Evolutionary conservation across 1,139 yeast genomes (phyloP).

Genomic region (Hanseniaspora gamundiae): DNA sequence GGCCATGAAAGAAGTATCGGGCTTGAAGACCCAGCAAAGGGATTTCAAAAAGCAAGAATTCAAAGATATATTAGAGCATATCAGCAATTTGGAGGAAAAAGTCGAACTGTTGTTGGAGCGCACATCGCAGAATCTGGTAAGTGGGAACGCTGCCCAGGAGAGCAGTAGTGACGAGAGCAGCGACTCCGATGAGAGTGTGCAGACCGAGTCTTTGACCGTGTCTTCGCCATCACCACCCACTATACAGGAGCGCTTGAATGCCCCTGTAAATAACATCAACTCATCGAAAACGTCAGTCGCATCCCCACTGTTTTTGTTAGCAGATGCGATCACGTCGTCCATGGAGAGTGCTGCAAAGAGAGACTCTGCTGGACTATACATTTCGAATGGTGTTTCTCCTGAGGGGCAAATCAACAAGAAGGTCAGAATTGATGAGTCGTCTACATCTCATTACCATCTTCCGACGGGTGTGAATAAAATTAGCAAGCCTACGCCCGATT

Average conservation of each 20-base stretch:
- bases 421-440: too few species aligned
- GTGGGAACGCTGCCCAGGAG: background rate
- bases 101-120: slow-evolving; percentile 3
- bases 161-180: background rate
- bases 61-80: slow-evolving; percentile 3
- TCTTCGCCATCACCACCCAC: background rate
- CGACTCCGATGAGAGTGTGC: background rate
- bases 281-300: background rate
- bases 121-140: background rate
- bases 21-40: background rate
- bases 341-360: background rate
- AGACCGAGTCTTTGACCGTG: background rate
- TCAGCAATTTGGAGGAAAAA: slow-evolving; percentile 3
- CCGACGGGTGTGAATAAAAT: too few species aligned
- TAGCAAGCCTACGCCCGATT: too few species aligned
- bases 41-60: slow-evolving; percentile 6
- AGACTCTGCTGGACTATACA: too few species aligned
- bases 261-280: background rate
- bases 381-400: too few species aligned
- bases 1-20: background rate
- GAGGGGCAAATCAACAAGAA: too few species aligned
- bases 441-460: too few species aligned
- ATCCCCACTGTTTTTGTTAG: background rate
- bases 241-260: background rate
- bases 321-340: background rate